These are phyloP conservation scores for Ensete ventricosum DNA, from an alignment of 176 grass and related monocot genomes.

Conservation along the genomic window DNA sequence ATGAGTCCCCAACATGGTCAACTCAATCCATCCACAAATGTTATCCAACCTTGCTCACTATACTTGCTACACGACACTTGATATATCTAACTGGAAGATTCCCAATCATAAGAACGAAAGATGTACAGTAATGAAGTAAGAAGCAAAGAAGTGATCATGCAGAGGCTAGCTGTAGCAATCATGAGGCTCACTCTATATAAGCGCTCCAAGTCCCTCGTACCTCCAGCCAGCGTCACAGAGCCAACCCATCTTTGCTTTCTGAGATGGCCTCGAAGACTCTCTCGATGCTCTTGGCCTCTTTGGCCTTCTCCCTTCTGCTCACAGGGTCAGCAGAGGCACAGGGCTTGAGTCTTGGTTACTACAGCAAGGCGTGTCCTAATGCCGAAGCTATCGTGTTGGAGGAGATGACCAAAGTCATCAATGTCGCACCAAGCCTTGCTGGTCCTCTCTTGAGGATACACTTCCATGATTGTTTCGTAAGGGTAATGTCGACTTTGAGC, in stretches of 20 bases:
- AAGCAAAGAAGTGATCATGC: not conserved
- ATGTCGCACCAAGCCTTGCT: slow-evolving; percentile 59
- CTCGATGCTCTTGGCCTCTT: slow-evolving; percentile 6
- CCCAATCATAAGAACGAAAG: too few species aligned
- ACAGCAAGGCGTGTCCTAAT: slow-evolving; percentile 45
- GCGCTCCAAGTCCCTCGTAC: not conserved
- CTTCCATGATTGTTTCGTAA: slow-evolving; percentile 1
- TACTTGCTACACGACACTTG: too few species aligned
- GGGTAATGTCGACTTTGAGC: not conserved
- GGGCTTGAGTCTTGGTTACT: slow-evolving; percentile 39
- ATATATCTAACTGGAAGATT: too few species aligned
- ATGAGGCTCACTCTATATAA: not conserved
- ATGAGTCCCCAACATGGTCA: too few species aligned
- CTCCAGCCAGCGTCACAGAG: not conserved
- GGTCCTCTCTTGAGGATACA: slow-evolving; percentile 45
- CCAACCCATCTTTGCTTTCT: not conserved
- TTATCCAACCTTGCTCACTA: too few species aligned
- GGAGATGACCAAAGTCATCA: slow-evolving; percentile 44
- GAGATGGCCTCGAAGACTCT: not conserved
- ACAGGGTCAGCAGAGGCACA: slow-evolving; percentile 22
- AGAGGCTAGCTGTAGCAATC: too few species aligned
- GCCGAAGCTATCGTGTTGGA: slow-evolving; percentile 38
- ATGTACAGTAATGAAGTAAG: not conserved
- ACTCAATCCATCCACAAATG: too few species aligned
- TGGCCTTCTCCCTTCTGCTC: slow-evolving; percentile 12